Percentiles rank a stretch among this genome's conserved stretches.
Conservation (phyloP, 1,139 yeast genomes). For the Eremothecium gossypii region DNA sequence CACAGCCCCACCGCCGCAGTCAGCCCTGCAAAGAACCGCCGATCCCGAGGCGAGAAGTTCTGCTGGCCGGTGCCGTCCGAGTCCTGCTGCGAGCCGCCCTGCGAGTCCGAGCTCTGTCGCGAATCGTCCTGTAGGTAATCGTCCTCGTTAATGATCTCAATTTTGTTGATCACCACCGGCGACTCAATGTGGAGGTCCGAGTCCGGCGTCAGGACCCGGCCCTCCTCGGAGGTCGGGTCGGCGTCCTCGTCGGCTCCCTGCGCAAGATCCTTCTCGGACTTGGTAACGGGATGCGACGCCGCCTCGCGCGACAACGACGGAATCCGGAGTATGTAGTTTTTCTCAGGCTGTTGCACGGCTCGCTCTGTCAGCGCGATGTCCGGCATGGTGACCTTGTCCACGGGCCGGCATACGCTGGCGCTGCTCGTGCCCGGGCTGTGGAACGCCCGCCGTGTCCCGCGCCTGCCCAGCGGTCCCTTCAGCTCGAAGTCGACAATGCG, state of each 20-base stretch:
- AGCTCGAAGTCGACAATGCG: slow-evolving; percentile 30
- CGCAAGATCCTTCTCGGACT: slow-evolving; percentile 18
- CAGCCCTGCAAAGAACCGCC: slow-evolving; percentile 11
- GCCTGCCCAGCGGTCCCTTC: background rate
- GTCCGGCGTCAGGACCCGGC: slow-evolving; percentile 10
- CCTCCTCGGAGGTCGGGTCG: slow-evolving; percentile 5
- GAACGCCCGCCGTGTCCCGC: too few species aligned
- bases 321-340: slow-evolving; percentile 44
- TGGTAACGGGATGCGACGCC: slow-evolving; percentile 39
- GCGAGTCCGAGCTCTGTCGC: background rate
- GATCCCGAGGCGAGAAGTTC: slow-evolving; percentile 11
- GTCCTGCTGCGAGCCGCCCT: too few species aligned
- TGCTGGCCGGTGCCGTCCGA: slow-evolving; percentile 3
- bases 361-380: slow-evolving; percentile 9
- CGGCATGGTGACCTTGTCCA: slow-evolving; percentile 11
- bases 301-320: slow-evolving; percentile 48
- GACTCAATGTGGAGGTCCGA: slow-evolving; percentile 9
- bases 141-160: slow-evolving; percentile 8
- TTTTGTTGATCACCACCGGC: slow-evolving; percentile 5
- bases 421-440: too few species aligned
- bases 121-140: background rate
- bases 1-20: slow-evolving; percentile 13
- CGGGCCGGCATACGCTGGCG: slow-evolving; percentile 2
- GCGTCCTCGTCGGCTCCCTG: slow-evolving; percentile 13
- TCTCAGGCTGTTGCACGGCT: slow-evolving; percentile 26